Conservation (phyloP, 495 filamentous ascomycete species). For the Aspergillus wentii region DNA sequence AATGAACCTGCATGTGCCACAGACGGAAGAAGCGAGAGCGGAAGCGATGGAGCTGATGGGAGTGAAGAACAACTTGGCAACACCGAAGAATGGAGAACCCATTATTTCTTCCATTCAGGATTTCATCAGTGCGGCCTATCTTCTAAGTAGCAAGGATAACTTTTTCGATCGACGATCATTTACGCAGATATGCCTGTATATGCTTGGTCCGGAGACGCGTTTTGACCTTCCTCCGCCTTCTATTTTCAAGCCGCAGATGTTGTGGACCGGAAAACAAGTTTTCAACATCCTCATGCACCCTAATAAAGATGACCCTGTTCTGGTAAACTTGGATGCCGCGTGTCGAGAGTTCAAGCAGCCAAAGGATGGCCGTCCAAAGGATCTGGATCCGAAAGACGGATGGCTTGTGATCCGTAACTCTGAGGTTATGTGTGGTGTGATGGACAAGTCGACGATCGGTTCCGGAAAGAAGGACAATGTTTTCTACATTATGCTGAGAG, state of each 20-base stretch:
- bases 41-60: conserved; percentile 98
- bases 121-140: conserved; percentile 93
- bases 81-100: conserved; percentile 95
- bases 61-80: conserved; percentile 92
- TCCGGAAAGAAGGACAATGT: conserved; percentile 96
- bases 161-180: conserved; percentile 88
- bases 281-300: conserved; percentile 95
- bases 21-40: conserved; percentile 93
- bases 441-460: conserved; percentile 96
- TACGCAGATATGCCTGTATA: conserved; percentile 84
- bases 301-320: conserved; percentile 70
- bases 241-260: conserved; percentile 74
- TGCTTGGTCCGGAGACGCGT: conserved; percentile 76
- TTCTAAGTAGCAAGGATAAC: conserved; percentile 86
- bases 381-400: conserved; percentile 78
- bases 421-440: conserved; percentile 95
- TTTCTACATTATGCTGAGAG: conserved; percentile 92
- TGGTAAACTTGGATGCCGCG: conserved; percentile 89
- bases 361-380: conserved; percentile 47
- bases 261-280: conserved; percentile 98
- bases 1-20: conserved; percentile 98
- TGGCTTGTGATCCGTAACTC: conserved; percentile 93
- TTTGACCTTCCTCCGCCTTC: conserved; percentile 84
- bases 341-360: conserved; percentile 71
- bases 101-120: conserved; percentile 98